Conservation (phyloP, 139 green algal genomes). For the Chlorella sp. region DNA sequence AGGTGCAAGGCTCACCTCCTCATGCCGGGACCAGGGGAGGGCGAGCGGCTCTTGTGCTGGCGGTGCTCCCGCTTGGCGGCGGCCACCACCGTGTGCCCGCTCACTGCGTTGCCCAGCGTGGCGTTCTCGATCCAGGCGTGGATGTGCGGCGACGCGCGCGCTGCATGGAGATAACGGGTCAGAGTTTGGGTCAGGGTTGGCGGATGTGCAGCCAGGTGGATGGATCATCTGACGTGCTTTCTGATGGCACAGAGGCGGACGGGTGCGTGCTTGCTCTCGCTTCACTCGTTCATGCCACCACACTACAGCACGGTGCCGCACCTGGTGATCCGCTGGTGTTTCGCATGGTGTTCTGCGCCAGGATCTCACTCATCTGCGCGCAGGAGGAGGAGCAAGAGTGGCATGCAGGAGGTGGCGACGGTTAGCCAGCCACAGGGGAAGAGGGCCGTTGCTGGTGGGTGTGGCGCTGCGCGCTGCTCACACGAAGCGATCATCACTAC, state of each 20-base stretch:
- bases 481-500: too few species aligned
- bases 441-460: too few species aligned
- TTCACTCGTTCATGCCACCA: too few species aligned
- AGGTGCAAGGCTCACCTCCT: not conserved
- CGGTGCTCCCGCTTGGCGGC: not conserved
- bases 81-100: conserved; percentile 5
- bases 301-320: not conserved
- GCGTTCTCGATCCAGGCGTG: conserved; percentile 43
- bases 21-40: conserved; percentile 12
- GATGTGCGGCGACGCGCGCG: conserved; percentile 31
- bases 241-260: too few species aligned
- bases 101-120: conserved; percentile 8
- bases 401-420: too few species aligned
- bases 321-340: conserved; percentile 10
- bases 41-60: conserved; percentile 1
- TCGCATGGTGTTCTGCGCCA: conserved; percentile 28
- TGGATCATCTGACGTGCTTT: too few species aligned
- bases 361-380: conserved; percentile 22
- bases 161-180: conserved; percentile 1
- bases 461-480: too few species aligned
- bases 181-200: too few species aligned
- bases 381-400: too few species aligned
- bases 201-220: too few species aligned
- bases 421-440: too few species aligned
- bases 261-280: too few species aligned